Evolutionary conservation across 441 rosid genomes (phyloP).

Genomic region (Kokia cookei): DNA sequence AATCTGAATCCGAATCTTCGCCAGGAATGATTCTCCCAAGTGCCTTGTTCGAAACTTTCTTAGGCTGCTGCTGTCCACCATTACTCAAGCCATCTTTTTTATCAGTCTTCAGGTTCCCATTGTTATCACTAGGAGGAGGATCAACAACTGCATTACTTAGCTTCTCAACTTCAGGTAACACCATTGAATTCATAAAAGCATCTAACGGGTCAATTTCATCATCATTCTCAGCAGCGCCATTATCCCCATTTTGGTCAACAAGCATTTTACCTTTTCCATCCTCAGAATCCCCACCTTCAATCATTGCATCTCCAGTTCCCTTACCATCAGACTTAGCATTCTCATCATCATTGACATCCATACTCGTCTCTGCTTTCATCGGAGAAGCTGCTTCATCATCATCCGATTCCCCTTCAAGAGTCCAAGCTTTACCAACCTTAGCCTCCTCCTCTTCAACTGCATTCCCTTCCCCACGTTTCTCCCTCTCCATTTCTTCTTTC

Average conservation of each 20-base stretch:
- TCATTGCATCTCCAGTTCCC: slow-evolving; percentile 45
- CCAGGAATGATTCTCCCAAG: slow-evolving; percentile 91
- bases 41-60: slow-evolving; percentile 45
- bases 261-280: slow-evolving; percentile 22
- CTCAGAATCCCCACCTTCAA: slow-evolving; percentile 31
- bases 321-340: slow-evolving; percentile 30
- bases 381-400: slow-evolving; percentile 63
- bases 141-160: slow-evolving; percentile 33
- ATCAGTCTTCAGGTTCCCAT: slow-evolving; percentile 24
- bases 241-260: slow-evolving; percentile 30
- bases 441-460: slow-evolving; percentile 41
- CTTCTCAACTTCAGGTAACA: slow-evolving; percentile 87
- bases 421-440: slow-evolving; percentile 78
- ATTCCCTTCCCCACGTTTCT: slow-evolving; percentile 42
- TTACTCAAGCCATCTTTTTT: slow-evolving; percentile 25
- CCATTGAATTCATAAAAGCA: slow-evolving; percentile 77
- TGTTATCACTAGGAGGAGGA: slow-evolving; percentile 20
- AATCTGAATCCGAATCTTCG: slow-evolving; percentile 83
- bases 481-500: slow-evolving; percentile 69
- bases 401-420: slow-evolving; percentile 83
- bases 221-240: slow-evolving; percentile 44
- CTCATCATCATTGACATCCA: slow-evolving; percentile 49
- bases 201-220: slow-evolving; percentile 92
- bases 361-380: slow-evolving; percentile 32
- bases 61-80: slow-evolving; percentile 24